phyloP scores from a whole-genome alignment of 345 rosid genomes.

The Microcos paniculata region DNA sequence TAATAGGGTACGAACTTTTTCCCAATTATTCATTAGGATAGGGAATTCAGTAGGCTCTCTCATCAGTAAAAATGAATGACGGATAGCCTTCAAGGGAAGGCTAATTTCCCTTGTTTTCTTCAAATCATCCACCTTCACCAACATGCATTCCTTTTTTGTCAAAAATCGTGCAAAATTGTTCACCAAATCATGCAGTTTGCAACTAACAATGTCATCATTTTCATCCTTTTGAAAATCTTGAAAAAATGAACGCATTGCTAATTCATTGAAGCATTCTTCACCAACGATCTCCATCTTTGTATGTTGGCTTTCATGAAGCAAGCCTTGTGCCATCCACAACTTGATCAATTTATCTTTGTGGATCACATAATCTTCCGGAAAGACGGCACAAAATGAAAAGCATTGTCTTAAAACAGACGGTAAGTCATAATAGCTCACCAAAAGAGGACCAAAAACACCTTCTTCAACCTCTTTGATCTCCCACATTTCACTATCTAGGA shows the following conservation, averaged over 20 bases:
- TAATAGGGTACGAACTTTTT: no score
- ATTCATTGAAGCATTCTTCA: slow-evolving; percentile 17
- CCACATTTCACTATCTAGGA: slow-evolving; percentile 10
- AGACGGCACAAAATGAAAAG: background rate
- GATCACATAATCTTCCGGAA: background rate
- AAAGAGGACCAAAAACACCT: slow-evolving; percentile 9
- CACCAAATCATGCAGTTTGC: slow-evolving; percentile 29
- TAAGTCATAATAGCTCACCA: background rate
- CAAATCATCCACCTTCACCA: background rate
- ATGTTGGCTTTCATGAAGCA: background rate
- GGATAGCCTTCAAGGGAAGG: no score
- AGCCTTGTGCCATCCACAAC: slow-evolving; percentile 9
- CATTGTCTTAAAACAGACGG: background rate
- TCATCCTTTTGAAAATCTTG: slow-evolving; percentile 20
- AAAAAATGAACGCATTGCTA: slow-evolving; percentile 24
- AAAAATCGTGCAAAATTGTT: slow-evolving; percentile 21
- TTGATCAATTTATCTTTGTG: background rate
- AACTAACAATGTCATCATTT: background rate
- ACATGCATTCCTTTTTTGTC: slow-evolving; percentile 1
- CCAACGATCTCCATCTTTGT: slow-evolving; percentile 14
- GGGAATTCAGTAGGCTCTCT: background rate
- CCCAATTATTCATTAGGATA: no score
- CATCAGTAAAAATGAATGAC: background rate
- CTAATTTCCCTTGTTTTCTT: background rate
- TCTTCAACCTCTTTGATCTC: slow-evolving; percentile 14